Conservation (phyloP, 1,284 basidiomycete genomes). For the Leccinum subspadiceum region DNA sequence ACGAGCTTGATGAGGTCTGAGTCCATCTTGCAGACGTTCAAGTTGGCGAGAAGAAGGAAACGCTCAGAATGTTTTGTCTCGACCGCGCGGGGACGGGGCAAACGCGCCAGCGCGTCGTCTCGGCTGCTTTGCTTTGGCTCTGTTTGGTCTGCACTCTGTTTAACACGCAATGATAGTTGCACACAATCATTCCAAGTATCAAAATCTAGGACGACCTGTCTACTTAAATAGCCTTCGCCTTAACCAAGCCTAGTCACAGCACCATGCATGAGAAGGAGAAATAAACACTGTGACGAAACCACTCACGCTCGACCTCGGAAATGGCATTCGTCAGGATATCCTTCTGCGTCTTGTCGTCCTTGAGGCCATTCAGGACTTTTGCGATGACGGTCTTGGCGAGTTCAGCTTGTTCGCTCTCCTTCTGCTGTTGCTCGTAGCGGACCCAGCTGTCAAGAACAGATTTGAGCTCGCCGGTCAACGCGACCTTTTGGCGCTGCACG, state of each 20-base stretch:
- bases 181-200: slow-evolving; percentile 17
- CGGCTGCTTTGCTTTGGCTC: slow-evolving; percentile 32
- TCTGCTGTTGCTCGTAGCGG: slow-evolving; percentile 93
- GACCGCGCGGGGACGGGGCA: slow-evolving; percentile 15
- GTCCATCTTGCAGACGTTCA: slow-evolving; percentile 62
- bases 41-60: slow-evolving; percentile 8
- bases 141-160: slow-evolving; percentile 27
- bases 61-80: slow-evolving; percentile 1
- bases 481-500: slow-evolving; percentile 86
- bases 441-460: slow-evolving; percentile 97
- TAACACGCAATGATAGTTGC: slow-evolving; percentile 4
- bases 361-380: slow-evolving; percentile 80
- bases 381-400: slow-evolving; percentile 86
- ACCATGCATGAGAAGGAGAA: slow-evolving; percentile 12
- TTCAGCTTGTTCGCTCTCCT: slow-evolving; percentile 94
- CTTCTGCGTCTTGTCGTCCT: slow-evolving; percentile 92
- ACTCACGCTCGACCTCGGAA: slow-evolving; percentile 91
- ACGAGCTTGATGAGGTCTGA: slow-evolving; percentile 93
- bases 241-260: slow-evolving; percentile 56
- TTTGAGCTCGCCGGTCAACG: slow-evolving; percentile 89
- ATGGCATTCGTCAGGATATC: slow-evolving; percentile 87
- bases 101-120: slow-evolving; percentile 34
- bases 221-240: slow-evolving; percentile 63
- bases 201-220: slow-evolving; percentile 25
- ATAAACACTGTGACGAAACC: background rate